phyloP scores from a whole-genome alignment of 306 rosid species.

The Lagenaria siceraria region DNA sequence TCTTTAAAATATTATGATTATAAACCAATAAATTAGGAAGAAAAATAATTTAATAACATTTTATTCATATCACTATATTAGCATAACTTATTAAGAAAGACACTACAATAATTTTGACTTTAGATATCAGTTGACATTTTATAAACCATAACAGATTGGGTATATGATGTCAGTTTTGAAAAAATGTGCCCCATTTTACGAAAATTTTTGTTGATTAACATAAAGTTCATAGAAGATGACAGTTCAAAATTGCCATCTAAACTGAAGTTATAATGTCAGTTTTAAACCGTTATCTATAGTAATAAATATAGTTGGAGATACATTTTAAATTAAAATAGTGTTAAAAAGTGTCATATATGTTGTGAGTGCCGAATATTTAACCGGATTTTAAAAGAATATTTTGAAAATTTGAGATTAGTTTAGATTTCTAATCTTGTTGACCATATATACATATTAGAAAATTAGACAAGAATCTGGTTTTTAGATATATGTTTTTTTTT shows the following conservation, averaged over 20 bases:
- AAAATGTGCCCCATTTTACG: too few species aligned
- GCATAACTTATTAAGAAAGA: background rate
- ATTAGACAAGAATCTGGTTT: constrained; percentile 1
- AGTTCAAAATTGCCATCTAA: too few species aligned
- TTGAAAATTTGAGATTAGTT: background rate
- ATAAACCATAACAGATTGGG: too few species aligned
- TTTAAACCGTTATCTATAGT: too few species aligned
- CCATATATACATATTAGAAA: background rate
- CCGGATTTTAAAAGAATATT: background rate
- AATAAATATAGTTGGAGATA: too few species aligned
- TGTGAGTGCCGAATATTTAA: background rate
- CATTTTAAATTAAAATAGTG: background rate
- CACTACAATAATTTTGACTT: background rate
- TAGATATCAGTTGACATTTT: too few species aligned
- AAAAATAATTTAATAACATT: background rate
- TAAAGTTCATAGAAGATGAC: too few species aligned
- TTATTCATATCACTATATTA: background rate
- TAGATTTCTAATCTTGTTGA: background rate
- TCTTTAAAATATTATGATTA: background rate
- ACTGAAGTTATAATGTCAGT: too few species aligned
- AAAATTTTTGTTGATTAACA: too few species aligned
- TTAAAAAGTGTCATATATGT: background rate
- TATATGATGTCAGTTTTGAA: too few species aligned
- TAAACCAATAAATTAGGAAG: background rate
- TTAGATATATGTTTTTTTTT: background rate